Evolutionary conservation across 176 grass and related monocot genomes (phyloP).

Genomic region (Themeda triandra): DNA sequence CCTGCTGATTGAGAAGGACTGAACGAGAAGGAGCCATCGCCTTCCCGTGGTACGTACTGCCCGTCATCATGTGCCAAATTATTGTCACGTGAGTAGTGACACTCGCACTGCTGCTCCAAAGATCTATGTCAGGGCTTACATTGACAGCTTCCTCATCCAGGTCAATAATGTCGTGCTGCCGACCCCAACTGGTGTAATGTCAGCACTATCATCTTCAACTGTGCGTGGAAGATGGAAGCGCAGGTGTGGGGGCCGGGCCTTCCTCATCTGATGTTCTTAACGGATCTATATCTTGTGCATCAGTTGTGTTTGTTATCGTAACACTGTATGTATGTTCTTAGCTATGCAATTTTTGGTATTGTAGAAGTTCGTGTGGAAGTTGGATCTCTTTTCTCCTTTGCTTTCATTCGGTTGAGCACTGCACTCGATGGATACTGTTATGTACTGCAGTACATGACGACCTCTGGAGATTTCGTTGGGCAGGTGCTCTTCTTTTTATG

Average conservation of each 20-base stretch:
- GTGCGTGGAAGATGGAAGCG: conserved; percentile 41
- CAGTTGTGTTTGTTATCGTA: background rate
- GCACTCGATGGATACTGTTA: background rate
- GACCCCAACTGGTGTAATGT: conserved; percentile 37
- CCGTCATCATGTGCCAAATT: conserved; percentile 48
- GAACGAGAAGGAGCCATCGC: conserved; percentile 27
- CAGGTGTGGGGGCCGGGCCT: conserved; percentile 33
- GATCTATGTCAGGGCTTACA: conserved; percentile 43
- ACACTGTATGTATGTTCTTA: background rate
- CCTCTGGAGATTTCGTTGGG: background rate
- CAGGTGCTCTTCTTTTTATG: conserved; percentile 9
- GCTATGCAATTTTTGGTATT: background rate
- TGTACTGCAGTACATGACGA: conserved; percentile 2
- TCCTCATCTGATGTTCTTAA: conserved; percentile 2
- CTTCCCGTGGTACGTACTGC: conserved; percentile 29
- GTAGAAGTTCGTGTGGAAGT: conserved; percentile 5
- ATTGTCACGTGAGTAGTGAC: conserved; percentile 47
- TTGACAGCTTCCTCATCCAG: conserved; percentile 31
- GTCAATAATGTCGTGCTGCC: conserved; percentile 54
- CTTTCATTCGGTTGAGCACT: background rate
- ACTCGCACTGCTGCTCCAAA: conserved; percentile 40
- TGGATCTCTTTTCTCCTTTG: conserved; percentile 21
- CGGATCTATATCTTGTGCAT: conserved; percentile 5
- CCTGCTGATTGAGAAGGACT: conserved; percentile 36
- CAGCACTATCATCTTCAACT: conserved; percentile 28